Percentiles rank a stretch among this genome's conserved stretches.
phyloP scores from a whole-genome alignment of 176 grass and related monocot genomes.

The Stipa capillata region DNA sequence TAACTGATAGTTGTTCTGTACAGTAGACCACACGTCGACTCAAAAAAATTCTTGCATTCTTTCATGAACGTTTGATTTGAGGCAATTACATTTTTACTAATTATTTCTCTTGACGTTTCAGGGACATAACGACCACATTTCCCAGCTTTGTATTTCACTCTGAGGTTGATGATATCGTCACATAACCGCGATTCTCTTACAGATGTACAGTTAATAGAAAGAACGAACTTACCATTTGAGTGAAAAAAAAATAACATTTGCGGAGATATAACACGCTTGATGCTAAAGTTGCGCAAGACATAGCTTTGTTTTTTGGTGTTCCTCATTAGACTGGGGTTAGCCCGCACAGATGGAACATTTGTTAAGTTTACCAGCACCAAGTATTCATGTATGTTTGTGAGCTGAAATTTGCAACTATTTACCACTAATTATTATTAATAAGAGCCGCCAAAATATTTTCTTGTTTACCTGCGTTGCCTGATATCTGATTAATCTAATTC shows the following conservation, averaged over 20 bases:
- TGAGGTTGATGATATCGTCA: slow-evolving; percentile 70
- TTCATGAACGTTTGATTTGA: slow-evolving; percentile 9
- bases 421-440: background rate
- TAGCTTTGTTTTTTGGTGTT: slow-evolving; percentile 1
- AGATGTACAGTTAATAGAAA: slow-evolving; percentile 22
- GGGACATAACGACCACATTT: slow-evolving; percentile 99
- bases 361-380: background rate
- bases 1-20: background rate
- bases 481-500: no score
- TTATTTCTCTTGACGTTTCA: slow-evolving; percentile 20
- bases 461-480: no score
- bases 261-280: background rate
- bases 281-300: background rate
- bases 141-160: slow-evolving; percentile 95
- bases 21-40: background rate
- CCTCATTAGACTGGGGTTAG: background rate
- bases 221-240: background rate
- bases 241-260: slow-evolving; percentile 8
- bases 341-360: no score
- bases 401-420: background rate
- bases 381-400: background rate
- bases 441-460: background rate
- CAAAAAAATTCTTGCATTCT: background rate
- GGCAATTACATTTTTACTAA: background rate
- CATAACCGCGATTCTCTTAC: slow-evolving; percentile 27